These are phyloP conservation scores for Ophiostoma sp. DNA, from an alignment of 2,329 filamentous ascomycete species.

Conservation along the genomic window DNA sequence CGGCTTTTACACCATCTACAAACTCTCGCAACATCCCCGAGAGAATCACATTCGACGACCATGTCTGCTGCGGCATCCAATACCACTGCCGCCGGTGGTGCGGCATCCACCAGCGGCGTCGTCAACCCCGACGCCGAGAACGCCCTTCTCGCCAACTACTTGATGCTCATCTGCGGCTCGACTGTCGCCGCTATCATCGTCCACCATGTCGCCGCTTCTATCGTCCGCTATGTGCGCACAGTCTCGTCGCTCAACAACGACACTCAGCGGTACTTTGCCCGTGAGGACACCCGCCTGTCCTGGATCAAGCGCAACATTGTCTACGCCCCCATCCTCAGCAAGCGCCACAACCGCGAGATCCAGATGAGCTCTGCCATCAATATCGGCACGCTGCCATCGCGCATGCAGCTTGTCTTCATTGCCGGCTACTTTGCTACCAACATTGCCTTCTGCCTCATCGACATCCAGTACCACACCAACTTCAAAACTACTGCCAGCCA, in stretches of 20 bases:
- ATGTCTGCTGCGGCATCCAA: constrained; percentile 23
- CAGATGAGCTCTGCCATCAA: constrained; percentile 56
- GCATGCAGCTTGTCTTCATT: constrained; percentile 68
- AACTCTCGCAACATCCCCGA: neutral
- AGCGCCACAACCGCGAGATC: constrained; percentile 71
- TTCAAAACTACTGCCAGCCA: constrained; percentile 43
- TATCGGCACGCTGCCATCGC: constrained; percentile 68
- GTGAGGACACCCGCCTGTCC: constrained; percentile 48
- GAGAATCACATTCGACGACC: constrained; percentile 5
- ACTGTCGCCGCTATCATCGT: constrained; percentile 58
- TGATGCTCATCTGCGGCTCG: constrained; percentile 58
- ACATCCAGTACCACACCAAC: constrained; percentile 54
- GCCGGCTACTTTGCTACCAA: constrained; percentile 65
- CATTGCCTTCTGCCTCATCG: constrained; percentile 67
- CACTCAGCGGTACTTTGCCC: constrained; percentile 71
- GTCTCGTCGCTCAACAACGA: constrained; percentile 73
- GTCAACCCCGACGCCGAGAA: constrained; percentile 42
- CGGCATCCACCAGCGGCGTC: constrained; percentile 22
- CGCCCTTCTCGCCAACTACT: constrained; percentile 53
- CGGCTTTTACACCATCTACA: constrained; percentile 12
- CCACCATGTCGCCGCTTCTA: constrained; percentile 59
- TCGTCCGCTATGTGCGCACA: constrained; percentile 64
- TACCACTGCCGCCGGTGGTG: constrained; percentile 19
- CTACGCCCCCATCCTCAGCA: constrained; percentile 65
- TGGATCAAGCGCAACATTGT: constrained; percentile 62